Evolutionary conservation across 805 yeast species (phyloP).

Genomic region (Jamesozyma rosinii): DNA sequence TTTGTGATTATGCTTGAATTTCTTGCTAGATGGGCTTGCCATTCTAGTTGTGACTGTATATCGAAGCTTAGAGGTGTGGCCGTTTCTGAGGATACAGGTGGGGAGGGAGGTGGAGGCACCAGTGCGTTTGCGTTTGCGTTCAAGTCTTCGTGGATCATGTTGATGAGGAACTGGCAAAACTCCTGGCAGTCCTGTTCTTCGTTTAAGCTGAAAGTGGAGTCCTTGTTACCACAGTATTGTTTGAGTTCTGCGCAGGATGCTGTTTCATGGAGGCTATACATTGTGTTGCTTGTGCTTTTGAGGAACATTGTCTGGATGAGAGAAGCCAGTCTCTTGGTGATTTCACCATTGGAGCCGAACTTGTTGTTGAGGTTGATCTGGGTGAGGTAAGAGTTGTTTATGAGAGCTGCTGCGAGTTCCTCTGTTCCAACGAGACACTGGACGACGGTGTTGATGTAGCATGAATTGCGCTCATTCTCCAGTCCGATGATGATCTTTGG

Average conservation of each 20-base stretch:
- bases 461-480: constrained; percentile 77
- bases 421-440: constrained; percentile 77
- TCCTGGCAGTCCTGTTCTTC: constrained; percentile 94
- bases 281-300: constrained; percentile 21
- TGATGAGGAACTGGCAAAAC: constrained; percentile 75
- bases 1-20: constrained; percentile 76
- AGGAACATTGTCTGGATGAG: constrained; percentile 47
- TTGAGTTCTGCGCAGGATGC: constrained; percentile 41
- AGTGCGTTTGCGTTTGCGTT: constrained; percentile 21
- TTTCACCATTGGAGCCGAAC: constrained; percentile 3
- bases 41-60: constrained; percentile 55
- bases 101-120: not conserved
- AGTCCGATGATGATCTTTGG: constrained; percentile 55
- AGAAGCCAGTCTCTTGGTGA: constrained; percentile 60
- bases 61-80: constrained; percentile 28
- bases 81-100: not conserved
- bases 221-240: constrained; percentile 55
- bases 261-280: not conserved
- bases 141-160: constrained; percentile 86
- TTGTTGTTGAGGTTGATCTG: not conserved
- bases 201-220: constrained; percentile 68
- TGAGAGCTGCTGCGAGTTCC: constrained; percentile 38
- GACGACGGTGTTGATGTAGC: constrained; percentile 85
- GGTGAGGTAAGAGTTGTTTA: constrained; percentile 2
- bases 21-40: constrained; percentile 78